Percentiles rank a stretch among this genome's conserved stretches.
These are phyloP conservation scores for Epithele typhae DNA, from an alignment of 768 basidiomycete genomes.

Conservation along the genomic window DNA sequence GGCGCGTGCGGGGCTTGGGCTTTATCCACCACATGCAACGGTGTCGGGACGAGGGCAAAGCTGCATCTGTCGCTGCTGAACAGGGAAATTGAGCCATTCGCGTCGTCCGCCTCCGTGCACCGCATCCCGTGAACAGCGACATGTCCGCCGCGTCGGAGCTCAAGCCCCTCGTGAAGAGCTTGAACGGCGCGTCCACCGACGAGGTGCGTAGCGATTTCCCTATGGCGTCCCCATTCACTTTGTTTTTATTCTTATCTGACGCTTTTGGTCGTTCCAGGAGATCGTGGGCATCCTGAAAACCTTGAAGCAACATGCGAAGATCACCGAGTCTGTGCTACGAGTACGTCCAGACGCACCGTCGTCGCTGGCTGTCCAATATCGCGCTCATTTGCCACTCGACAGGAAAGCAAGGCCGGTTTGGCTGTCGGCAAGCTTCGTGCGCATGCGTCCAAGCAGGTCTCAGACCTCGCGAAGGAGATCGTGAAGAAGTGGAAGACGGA, in stretches of 20 bases:
- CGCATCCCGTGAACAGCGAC: constrained; percentile 2
- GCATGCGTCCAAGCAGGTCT: constrained; percentile 65
- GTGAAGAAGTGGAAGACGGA: constrained; percentile 90
- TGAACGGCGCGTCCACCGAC: constrained; percentile 56
- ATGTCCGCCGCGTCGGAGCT: constrained; percentile 50
- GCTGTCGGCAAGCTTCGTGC: constrained; percentile 86
- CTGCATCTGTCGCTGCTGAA: background rate
- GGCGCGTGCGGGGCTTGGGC: background rate
- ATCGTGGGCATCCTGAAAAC: constrained; percentile 53
- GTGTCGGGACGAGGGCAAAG: constrained; percentile 1
- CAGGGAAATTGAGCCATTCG: background rate
- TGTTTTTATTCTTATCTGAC: constrained; percentile 23
- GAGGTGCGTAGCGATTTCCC: constrained; percentile 45
- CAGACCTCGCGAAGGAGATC: constrained; percentile 84
- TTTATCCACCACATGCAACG: constrained; percentile 8
- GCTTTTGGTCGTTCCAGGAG: constrained; percentile 40
- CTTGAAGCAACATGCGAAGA: constrained; percentile 62
- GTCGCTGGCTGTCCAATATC: background rate
- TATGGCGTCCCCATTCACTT: constrained; percentile 34
- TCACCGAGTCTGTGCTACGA: constrained; percentile 71
- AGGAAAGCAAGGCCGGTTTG: constrained; percentile 93
- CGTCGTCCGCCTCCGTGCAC: constrained; percentile 1
- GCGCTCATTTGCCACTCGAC: constrained; percentile 1
- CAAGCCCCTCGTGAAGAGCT: constrained; percentile 76
- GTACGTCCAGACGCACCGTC: constrained; percentile 42